Evolutionary conservation across 2,329 filamentous ascomycete genomes (phyloP), one percentile per base, ranked within the genome.

Genomic region (Boeremia lycopersici): DNA sequence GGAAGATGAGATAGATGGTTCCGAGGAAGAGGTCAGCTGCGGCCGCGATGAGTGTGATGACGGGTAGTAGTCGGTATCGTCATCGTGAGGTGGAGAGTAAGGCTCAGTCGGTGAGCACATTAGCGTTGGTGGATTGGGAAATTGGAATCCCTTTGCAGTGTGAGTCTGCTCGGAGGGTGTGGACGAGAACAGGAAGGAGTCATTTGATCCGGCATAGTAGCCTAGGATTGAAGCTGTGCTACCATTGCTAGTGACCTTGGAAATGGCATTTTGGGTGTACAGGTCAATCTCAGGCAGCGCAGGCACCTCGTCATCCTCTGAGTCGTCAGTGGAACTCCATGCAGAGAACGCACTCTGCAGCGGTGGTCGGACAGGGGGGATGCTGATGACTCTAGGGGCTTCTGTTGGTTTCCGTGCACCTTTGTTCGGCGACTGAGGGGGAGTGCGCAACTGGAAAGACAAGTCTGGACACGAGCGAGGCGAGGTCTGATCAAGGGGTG

Each of bases 251-350:
- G 48, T 63, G 1, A 48, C 44, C 34, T 60, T 67, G 29, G 60
- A 62, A 2, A 53, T 28, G 15, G 39, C n/a, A 6, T 34, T 52
- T 4, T 44, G 47, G 2, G 34, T 49, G 13, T 53, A 42, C 11
- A 42, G 25, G 12, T 60, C 52, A 10, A 56, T 47, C 2, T 61
- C 59, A 6, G 66, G 61, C 2, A 68, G 26, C 1, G 62, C 57
- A 17, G 55, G 56, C 12, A 60, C 36, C n/a, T 56, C 44, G 7
- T 56, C 44, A 15, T 60, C 59, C 19, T 73, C 71, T 17, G 68
- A 68, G 12, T 74, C 72, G 38, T 73, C 71, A 1, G 71, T 67
- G 3, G 72, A 74, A 54, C 72, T 75, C 72, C 72, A 75, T 1
- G 64, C 71, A 11, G 72, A 75, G 47, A 75, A 75, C 9, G 67